Evolutionary conservation across 2,329 filamentous ascomycete genomes (phyloP).

Genomic region (Colletotrichum sp.): DNA sequence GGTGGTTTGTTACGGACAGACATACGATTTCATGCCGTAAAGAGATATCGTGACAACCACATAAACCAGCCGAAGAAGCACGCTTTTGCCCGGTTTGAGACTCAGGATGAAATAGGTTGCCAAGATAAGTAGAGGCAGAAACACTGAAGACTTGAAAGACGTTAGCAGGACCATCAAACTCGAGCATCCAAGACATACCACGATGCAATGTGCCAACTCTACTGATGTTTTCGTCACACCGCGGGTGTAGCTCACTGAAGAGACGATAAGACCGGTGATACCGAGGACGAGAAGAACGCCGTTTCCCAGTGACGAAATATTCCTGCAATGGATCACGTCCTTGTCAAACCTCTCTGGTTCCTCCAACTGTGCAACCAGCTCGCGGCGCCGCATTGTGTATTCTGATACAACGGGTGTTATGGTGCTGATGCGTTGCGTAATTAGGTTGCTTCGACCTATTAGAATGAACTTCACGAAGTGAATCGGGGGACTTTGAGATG

Average conservation of each 20-base stretch:
- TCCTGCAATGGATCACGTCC: background rate
- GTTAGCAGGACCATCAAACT: rapidly evolving
- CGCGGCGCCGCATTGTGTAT: background rate
- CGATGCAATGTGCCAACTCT: background rate
- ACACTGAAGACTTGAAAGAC: background rate
- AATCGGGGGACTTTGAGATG: rapidly evolving
- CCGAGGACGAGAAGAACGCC: background rate
- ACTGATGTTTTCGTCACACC: background rate
- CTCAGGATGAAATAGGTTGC: background rate
- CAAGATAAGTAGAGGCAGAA: background rate
- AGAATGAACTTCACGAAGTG: background rate
- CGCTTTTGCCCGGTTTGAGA: background rate
- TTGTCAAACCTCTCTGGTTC: background rate
- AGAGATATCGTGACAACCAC: background rate
- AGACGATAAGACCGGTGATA: background rate
- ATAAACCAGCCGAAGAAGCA: background rate
- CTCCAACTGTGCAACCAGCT: background rate
- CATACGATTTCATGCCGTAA: background rate
- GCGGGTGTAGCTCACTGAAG: background rate
- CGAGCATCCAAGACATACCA: background rate
- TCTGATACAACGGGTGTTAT: background rate
- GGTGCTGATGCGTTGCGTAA: background rate
- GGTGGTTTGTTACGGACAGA: background rate
- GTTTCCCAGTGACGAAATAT: background rate
- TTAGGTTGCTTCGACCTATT: background rate